Base-by-base conservation (phyloP, 2,329 filamentous ascomycete species). In the Celoporthe dispersa region DNA sequence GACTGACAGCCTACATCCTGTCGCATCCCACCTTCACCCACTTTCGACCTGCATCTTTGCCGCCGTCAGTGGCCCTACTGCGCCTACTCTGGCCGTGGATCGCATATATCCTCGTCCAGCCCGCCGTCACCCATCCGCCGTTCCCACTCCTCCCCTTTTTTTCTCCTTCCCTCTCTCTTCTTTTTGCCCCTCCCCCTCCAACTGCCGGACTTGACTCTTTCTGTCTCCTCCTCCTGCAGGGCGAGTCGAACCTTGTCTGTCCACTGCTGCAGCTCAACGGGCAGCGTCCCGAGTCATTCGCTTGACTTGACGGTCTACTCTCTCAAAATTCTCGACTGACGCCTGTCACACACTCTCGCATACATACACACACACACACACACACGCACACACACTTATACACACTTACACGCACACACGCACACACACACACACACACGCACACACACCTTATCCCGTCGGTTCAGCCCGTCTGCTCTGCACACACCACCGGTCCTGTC, bases 241-340 rank as follows among this genome's bases (percentile, higher is more conserved):
- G 73, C 74, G 74, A 75, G 75, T 73, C 77, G 75, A 79, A 37
- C 57, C 44, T 77, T 78, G 78, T 79, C 78, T 79, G 78, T 76
- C 44, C 44, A 48, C 22, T n/a, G 6, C 3, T 48, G 78, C 78
- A 79, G 75, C 77, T 79, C 78, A 77, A 74, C 70, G 72, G 72
- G 73, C 74, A 74, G 72, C 72, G 72, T 75, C 75, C 75, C 73
- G 75, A 83, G 82, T 83, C 81, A 83, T 83, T 83, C 75, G 71
- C 78, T 84, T 84, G 82, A 78, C 80, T 83, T 76, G 79, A 79
- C 74, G 68, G 51, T 55, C 66, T 51, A 65, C 55, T 62, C 44
- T n/a, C 25, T 25, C 22, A 48, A n/a, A 59, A 35, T 12, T 8
- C 11, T 37, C 69, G 66, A 71, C 71, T 70, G 69, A 70, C 70